Base-by-base conservation (phyloP, 2,329 filamentous ascomycete species). In the Fusarium duplospermum region DNA sequence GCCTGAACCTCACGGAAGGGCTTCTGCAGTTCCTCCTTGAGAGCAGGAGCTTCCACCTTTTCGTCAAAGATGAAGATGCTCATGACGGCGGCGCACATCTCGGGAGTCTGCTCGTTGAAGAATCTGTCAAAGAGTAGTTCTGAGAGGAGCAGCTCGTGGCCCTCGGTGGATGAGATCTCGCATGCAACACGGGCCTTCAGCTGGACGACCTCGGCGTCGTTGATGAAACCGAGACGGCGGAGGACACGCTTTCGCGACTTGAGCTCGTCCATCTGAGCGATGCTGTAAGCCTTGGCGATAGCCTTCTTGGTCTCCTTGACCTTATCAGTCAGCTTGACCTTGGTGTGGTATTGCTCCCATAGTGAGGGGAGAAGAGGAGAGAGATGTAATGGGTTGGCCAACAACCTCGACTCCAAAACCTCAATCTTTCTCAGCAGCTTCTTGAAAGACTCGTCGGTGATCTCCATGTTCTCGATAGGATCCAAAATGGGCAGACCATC, bases 11-110 rank as follows among this genome's bases (percentile, higher is more conserved):
- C 94, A 59, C 93, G 90, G 82, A 91, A 96, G 18, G 95, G 94
- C 85, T 97, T 97, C 65, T 91, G 89, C 35, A 98, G 88, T 71
- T 98, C 94, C 76, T 98, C 95, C 78, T 93, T 93, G 58, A 98
- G 87, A 16, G 91, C 89, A 4, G 90, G 86, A 14, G 95, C 91
- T 77, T 96, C 93, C 57, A 94, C 92, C 87, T 97, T 98, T 85
- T 99, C 96, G 80, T 99, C 97, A 76, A 98, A 98, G 74, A 99
- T 96, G 85, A 99, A 98, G 80, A 94, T 95, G 78, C 94, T 97
- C 68, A 99, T 88, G 7, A 95, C 91, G 0, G 96, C 90, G 1
- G 96, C 96, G 77, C 93, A 94, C 75, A 96, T 89, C 82, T 98
- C 96, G 0, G 96, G 95, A 0, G 92, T 92, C 50, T 98, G 86